Conservation (phyloP, 1,139 yeast genomes). For the Hemisphaericaspora lyxosophila region DNA sequence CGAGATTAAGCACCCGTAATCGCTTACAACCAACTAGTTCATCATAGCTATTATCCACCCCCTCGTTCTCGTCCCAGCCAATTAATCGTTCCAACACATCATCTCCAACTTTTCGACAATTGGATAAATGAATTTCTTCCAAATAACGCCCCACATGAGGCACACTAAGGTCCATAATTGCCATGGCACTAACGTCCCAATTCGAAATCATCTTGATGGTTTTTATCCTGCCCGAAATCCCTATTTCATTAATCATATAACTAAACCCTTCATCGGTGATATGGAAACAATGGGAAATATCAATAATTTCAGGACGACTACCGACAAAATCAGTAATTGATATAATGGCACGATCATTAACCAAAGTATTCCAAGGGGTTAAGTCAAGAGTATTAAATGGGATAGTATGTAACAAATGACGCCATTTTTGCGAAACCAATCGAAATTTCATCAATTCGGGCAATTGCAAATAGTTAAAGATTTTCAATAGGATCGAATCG, state of each 20-base stretch:
- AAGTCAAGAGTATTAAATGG: slow-evolving; percentile 55
- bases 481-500: slow-evolving; percentile 52
- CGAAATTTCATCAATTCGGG: slow-evolving; percentile 59
- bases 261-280: slow-evolving; percentile 74
- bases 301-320: slow-evolving; percentile 57
- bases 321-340: slow-evolving; percentile 71
- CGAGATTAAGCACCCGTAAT: slow-evolving; percentile 52
- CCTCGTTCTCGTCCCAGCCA: slow-evolving; percentile 44
- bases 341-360: slow-evolving; percentile 57
- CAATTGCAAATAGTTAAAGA: slow-evolving; percentile 53
- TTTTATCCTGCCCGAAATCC: slow-evolving; percentile 59
- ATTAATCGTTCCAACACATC: slow-evolving; percentile 65
- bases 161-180: slow-evolving; percentile 72
- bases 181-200: slow-evolving; percentile 80
- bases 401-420: slow-evolving; percentile 50
- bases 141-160: slow-evolving; percentile 62
- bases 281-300: slow-evolving; percentile 73
- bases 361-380: slow-evolving; percentile 57
- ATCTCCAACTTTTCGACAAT: slow-evolving; percentile 73
- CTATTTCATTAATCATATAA: slow-evolving; percentile 68
- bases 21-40: slow-evolving; percentile 51
- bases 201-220: slow-evolving; percentile 62
- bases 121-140: slow-evolving; percentile 62
- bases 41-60: slow-evolving; percentile 15
- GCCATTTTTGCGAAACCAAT: slow-evolving; percentile 62